Conservation (phyloP, 164 flowering plant genomes). For the Amborella trichopoda region DNA sequence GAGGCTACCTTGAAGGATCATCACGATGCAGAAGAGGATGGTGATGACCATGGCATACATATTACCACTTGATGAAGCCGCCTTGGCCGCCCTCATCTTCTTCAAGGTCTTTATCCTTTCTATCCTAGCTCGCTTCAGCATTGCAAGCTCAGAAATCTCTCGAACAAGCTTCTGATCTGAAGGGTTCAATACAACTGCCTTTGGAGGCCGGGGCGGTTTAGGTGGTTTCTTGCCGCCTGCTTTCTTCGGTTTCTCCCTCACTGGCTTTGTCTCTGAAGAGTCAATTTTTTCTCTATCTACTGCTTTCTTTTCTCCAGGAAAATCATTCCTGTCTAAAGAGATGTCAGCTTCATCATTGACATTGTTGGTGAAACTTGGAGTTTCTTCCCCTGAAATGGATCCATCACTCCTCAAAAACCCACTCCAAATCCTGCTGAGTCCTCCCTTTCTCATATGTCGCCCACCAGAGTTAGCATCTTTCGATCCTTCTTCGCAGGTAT, state of each 20-base stretch:
- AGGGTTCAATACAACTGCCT: conserved; percentile 51
- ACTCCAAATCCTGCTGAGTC: conserved; percentile 3
- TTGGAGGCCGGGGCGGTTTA: conserved; percentile 69
- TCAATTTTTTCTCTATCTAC: conserved; percentile 6
- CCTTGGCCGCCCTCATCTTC: conserved; percentile 29
- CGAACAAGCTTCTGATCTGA: conserved; percentile 54
- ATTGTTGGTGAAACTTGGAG: conserved; percentile 5
- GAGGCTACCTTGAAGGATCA: conserved; percentile 46
- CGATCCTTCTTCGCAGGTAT: not conserved
- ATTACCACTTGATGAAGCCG: conserved; percentile 30
- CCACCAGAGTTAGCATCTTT: not conserved
- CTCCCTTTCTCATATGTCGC: not conserved
- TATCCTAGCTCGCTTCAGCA: conserved; percentile 57
- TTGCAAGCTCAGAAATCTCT: conserved; percentile 58
- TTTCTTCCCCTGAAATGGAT: conserved; percentile 19
- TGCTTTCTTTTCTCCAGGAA: conserved; percentile 2
- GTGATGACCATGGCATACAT: conserved; percentile 49
- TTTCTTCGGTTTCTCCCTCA: conserved; percentile 38
- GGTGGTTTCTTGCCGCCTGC: conserved; percentile 34
- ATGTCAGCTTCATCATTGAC: conserved; percentile 7
- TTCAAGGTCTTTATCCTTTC: conserved; percentile 39
- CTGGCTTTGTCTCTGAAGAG: conserved; percentile 15
- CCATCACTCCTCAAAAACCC: conserved; percentile 18
- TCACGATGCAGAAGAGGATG: conserved; percentile 43
- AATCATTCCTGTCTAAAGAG: conserved; percentile 12